Conservation (phyloP, 148 eudicot genomes). For the Drosera capensis region DNA sequence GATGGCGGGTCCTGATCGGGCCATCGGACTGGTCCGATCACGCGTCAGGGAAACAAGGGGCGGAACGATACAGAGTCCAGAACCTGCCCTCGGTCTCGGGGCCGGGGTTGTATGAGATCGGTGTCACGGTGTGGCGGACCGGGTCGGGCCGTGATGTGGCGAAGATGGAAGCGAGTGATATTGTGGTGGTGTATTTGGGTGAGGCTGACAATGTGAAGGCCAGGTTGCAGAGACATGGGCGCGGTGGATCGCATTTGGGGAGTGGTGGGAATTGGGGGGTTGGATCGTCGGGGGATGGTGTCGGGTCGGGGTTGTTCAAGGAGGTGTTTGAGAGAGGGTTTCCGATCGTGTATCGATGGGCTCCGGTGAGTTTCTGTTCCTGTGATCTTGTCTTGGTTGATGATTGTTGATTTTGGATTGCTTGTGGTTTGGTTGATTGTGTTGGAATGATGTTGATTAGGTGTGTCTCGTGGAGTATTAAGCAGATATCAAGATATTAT, state of each 20-base stretch:
- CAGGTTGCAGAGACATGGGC: slow-evolving; percentile 70
- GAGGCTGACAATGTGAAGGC: slow-evolving; percentile 76
- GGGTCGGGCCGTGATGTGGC: slow-evolving; percentile 22
- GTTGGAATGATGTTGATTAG: not conserved
- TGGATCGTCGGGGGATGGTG: not conserved
- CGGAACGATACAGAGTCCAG: slow-evolving; percentile 55
- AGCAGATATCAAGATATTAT: too few relatives aligned
- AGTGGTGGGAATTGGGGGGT: slow-evolving; percentile 8
- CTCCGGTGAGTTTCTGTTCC: slow-evolving; percentile 48
- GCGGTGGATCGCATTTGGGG: slow-evolving; percentile 69
- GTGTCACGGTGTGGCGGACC: slow-evolving; percentile 20
- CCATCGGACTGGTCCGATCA: slow-evolving; percentile 67
- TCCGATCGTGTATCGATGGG: slow-evolving; percentile 70
- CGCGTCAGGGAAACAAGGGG: slow-evolving; percentile 45
- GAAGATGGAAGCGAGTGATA: slow-evolving; percentile 24
- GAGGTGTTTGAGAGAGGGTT: slow-evolving; percentile 47
- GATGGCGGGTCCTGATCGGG: slow-evolving; percentile 70
- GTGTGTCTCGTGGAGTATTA: not conserved
- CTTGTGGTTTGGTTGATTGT: not conserved
- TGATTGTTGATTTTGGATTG: slow-evolving; percentile 1
- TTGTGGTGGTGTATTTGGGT: slow-evolving; percentile 73
- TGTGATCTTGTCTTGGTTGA: not conserved
- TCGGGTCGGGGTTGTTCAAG: slow-evolving; percentile 25
- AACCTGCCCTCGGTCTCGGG: slow-evolving; percentile 49
- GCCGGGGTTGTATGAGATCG: slow-evolving; percentile 81